phyloP scores from a whole-genome alignment of 345 rosid species.

The Gynandropsis gynandra region DNA sequence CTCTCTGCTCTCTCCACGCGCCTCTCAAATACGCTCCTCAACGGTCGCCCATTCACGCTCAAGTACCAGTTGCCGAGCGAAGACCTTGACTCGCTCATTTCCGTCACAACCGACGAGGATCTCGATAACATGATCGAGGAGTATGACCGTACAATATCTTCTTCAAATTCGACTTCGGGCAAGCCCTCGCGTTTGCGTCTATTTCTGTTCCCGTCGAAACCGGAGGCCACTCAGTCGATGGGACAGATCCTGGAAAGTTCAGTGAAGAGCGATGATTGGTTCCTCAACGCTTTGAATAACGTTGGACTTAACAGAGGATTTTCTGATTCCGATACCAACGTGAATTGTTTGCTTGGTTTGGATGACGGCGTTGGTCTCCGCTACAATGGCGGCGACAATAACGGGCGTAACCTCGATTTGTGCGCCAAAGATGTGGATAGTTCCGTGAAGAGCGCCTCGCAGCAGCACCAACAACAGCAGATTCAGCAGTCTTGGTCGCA shows the following conservation, averaged over 20 bases:
- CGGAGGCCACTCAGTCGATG: conserved; percentile 69
- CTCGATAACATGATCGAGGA: conserved; percentile 95
- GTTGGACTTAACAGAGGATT: conserved; percentile 57
- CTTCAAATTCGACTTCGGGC: conserved; percentile 22
- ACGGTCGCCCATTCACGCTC: conserved; percentile 60
- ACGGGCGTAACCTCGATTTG: conserved; percentile 26
- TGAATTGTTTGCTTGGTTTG: conserved; percentile 70
- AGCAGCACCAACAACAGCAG: conserved; percentile 25
- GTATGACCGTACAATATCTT: conserved; percentile 60
- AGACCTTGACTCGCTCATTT: conserved; percentile 87
- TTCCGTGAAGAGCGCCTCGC: conserved; percentile 41
- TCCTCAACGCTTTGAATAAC: conserved; percentile 68
- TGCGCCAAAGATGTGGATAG: conserved; percentile 33
- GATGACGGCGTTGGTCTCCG: conserved; percentile 37
- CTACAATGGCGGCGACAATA: conserved; percentile 20
- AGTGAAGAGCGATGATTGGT: conserved; percentile 86
- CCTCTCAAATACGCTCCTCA: conserved; percentile 56
- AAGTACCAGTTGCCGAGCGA: conserved; percentile 93
- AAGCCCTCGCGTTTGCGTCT: conserved; percentile 68
- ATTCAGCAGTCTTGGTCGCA: conserved; percentile 14
- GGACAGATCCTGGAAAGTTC: conserved; percentile 62
- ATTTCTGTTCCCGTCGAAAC: conserved; percentile 67
- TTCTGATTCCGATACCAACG: conserved; percentile 60
- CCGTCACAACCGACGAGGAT: conserved; percentile 91
- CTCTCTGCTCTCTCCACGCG: conserved; percentile 51